Base-by-base conservation (phyloP, 1,284 basidiomycete species). In the Ganoderma boninense region DNA sequence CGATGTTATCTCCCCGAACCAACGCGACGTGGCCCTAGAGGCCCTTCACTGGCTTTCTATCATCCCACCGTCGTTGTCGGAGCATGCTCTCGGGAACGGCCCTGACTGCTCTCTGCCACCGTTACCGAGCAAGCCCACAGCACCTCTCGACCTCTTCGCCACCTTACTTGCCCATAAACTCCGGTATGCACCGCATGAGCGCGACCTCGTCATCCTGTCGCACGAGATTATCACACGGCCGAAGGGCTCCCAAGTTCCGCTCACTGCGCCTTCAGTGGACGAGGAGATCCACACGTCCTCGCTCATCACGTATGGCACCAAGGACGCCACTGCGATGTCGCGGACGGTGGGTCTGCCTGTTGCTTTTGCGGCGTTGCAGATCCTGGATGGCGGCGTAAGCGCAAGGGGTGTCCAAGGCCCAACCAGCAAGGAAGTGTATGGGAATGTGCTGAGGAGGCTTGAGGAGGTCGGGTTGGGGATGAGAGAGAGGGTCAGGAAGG, bases 141-240 rank as follows among this genome's bases (percentile, higher is more conserved):
- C 89, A 3, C 94, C 95, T 0, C 87, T 97, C 73, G 95, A 97
- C 79, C 84, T 94, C 32, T 91, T 98, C 75, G 91, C 96, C 2
- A 79, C 84, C 43, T 85, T 97, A 4, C 89, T 98, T 18, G 87
- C 94, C 2, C 85, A 91, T 75, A 93, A 91, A 76, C 89, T 98
- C 26, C 85, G 86, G 11, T 98, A 98, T 79, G 81, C 77, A 0
- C 87, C 89, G 0, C 83, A 86, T 40, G 97, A 98, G 81, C 87
- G 92, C 18, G 97, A 98, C 80, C 90, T 96, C 81, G 96, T 97
- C 71, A 88, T 98, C 43, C 89, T 98, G 32, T 87, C 93, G 71
- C 97, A 98, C 82, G 93, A 96, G 79, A 85, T 97, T 74, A 87
- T 92, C 60, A 84, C 89, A 23, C 74, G 75, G 62, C 78, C 79